These are phyloP conservation scores for Pseudogymnoascus sp. DNA, from an alignment of 2,329 filamentous ascomycete species.

Conservation along the genomic window DNA sequence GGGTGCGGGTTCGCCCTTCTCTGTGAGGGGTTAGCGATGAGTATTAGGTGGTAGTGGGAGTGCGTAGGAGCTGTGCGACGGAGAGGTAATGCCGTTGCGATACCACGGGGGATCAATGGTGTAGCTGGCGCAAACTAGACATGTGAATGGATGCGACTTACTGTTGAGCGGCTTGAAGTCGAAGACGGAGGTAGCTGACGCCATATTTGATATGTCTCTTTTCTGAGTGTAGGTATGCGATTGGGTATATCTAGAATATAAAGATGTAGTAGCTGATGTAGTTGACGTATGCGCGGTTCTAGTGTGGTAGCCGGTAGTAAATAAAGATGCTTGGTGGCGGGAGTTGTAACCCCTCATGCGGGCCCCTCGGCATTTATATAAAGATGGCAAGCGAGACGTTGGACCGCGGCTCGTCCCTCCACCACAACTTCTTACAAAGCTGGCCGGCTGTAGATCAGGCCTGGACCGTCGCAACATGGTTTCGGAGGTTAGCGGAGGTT, in stretches of 20 bases:
- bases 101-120: neutral
- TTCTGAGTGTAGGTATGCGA: neutral
- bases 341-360: neutral
- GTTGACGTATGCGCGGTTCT: neutral
- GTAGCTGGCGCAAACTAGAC: neutral
- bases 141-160: conserved; percentile 36
- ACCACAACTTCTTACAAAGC: conserved; percentile 2
- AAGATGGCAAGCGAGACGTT: neutral
- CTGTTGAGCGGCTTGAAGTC: conserved; percentile 79
- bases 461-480: conserved; percentile 1
- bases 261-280: neutral
- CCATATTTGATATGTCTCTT: conserved; percentile 39
- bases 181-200: conserved; percentile 65
- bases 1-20: conserved; percentile 64
- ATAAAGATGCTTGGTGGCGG: conserved; percentile 7
- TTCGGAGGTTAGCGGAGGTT: neutral
- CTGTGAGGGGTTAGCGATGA: conserved; percentile 34
- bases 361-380: conserved; percentile 4
- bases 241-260: neutral
- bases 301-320: neutral
- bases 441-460: neutral
- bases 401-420: conserved; percentile 1
- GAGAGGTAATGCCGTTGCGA: neutral
- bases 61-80: neutral
- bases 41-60: conserved; percentile 13